Evolutionary conservation across 73 alveolate species (phyloP).

Genomic region (Stentor roeselii): DNA sequence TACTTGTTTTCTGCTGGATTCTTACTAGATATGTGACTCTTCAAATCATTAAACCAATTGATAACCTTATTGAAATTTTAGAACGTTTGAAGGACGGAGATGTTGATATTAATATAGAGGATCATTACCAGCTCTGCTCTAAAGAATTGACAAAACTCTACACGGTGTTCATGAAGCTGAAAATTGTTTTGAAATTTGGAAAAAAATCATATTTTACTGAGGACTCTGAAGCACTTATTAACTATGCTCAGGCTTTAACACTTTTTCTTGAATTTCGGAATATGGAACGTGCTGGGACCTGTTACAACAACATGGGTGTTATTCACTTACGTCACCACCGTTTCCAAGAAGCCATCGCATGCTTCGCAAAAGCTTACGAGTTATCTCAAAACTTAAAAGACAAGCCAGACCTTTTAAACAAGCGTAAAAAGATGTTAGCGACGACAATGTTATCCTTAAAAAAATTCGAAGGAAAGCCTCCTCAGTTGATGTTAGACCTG

Average conservation of each 20-base stretch:
- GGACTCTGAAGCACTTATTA: conserved; percentile 55
- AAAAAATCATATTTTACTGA: conserved; percentile 41
- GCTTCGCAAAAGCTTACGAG: conserved; percentile 37
- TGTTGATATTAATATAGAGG: conserved; percentile 6
- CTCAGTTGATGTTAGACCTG: neutral
- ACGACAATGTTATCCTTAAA: neutral
- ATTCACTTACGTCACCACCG: conserved; percentile 44
- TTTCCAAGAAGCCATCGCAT: conserved; percentile 47
- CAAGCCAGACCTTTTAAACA: neutral
- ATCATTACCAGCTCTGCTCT: conserved; percentile 25
- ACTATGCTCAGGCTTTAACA: conserved; percentile 56
- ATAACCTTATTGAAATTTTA: neutral
- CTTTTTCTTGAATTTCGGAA: conserved; percentile 40
- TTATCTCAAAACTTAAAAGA: conserved; percentile 25
- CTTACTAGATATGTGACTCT: conserved; percentile 1
- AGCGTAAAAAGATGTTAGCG: neutral
- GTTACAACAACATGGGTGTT: conserved; percentile 59
- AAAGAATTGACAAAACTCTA: conserved; percentile 38
- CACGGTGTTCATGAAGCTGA: conserved; percentile 37
- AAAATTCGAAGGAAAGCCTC: neutral
- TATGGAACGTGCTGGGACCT: conserved; percentile 54
- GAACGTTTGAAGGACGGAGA: conserved; percentile 7
- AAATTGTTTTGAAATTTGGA: conserved; percentile 42
- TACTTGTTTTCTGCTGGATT: conserved; percentile 13
- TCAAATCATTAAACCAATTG: conserved; percentile 12